Evolutionary conservation across 1,139 yeast genomes (phyloP), one percentile per base, ranked within the genome.

Genomic region (Yarrowia galli): DNA sequence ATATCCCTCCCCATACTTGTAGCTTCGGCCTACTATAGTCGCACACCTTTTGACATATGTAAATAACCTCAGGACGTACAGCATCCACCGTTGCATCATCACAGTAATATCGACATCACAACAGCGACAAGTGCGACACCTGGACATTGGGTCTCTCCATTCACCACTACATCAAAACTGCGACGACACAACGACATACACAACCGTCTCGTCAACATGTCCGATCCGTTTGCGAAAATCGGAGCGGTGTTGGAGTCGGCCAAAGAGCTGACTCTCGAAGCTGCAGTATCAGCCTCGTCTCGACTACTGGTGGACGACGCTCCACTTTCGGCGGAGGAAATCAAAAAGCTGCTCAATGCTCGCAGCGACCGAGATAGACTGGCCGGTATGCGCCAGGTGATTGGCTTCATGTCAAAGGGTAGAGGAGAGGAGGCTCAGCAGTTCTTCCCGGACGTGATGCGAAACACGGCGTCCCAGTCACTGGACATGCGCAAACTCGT

Each of bases 401-500:
- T 88, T n/a, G 81, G 88, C 71, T 70, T 86, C 68, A 84, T 91
- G 75, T 84, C 92, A 0, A 81, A 85, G 69, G 93, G 92, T 12
- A 87, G 84, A 70, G 64, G 49, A 20, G 64, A 58, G 9, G 87
- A 85, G 71, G 87, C 84, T 6, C 76, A 83, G 10, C 84, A 83
- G 67, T 89, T 85, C 75, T 92, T 93, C 77, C 91, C 97, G 0
- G 95, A 91, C 74, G 96, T 96, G 15, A 90, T 95, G 69, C 93
- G 93, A 78, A 92, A 92, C 76, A 87, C 93, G 58, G 90, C 93
- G 3, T 88, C 95, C 16, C 75, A 85, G 15, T 91, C 88, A 72
- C 75, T 87, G 42, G 89, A 88, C 72, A 85, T 92, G 54, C 85
- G 91, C 70, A 87, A 89, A 73, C 82, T 95, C 75, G 97, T 95